phyloP scores from a whole-genome alignment of 2,329 filamentous ascomycete genomes.

The Xylariales sp. region DNA sequence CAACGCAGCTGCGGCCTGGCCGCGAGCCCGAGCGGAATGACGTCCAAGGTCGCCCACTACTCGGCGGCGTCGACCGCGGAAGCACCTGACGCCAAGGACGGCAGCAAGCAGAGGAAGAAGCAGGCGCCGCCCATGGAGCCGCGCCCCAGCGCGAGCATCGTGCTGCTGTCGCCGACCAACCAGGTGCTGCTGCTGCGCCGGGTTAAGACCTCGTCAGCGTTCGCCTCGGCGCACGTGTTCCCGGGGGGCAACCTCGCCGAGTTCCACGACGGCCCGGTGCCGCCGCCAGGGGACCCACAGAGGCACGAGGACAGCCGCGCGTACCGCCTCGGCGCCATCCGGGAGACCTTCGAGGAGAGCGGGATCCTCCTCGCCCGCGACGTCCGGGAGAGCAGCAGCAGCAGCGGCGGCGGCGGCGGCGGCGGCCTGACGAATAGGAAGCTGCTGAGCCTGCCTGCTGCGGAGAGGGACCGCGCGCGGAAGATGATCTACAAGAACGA shows the following conservation, averaged over 20 bases:
- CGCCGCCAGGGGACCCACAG: slow-evolving; percentile 37
- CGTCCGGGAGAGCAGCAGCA: too few species aligned
- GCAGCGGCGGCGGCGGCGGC: slow-evolving; percentile 21
- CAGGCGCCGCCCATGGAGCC: slow-evolving; percentile 30
- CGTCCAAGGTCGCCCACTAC: too few species aligned
- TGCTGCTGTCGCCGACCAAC: slow-evolving; percentile 82
- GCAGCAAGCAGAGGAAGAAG: slow-evolving; percentile 17
- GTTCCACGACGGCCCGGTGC: slow-evolving; percentile 66
- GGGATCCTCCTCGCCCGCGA: slow-evolving; percentile 75
- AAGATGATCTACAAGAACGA: slow-evolving; percentile 63
- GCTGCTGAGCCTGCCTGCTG: slow-evolving; percentile 58
- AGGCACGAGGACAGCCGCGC: slow-evolving; percentile 67
- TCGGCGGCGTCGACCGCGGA: too few species aligned
- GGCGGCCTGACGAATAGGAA: slow-evolving; percentile 35
- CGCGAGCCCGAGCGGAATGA: too few species aligned
- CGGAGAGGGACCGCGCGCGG: slow-evolving; percentile 61
- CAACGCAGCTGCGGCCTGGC: too few species aligned
- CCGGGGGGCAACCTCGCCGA: slow-evolving; percentile 81
- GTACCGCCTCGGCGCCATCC: slow-evolving; percentile 79
- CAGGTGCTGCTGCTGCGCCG: slow-evolving; percentile 85
- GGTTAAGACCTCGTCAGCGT: slow-evolving; percentile 76
- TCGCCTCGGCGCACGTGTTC: slow-evolving; percentile 91
- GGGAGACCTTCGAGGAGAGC: slow-evolving; percentile 94
- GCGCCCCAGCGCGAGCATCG: slow-evolving; percentile 54
- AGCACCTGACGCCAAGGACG: too few species aligned